These are phyloP conservation scores for Rhinocladiella similis DNA, from an alignment of 2,329 filamentous ascomycete species.

Conservation along the genomic window DNA sequence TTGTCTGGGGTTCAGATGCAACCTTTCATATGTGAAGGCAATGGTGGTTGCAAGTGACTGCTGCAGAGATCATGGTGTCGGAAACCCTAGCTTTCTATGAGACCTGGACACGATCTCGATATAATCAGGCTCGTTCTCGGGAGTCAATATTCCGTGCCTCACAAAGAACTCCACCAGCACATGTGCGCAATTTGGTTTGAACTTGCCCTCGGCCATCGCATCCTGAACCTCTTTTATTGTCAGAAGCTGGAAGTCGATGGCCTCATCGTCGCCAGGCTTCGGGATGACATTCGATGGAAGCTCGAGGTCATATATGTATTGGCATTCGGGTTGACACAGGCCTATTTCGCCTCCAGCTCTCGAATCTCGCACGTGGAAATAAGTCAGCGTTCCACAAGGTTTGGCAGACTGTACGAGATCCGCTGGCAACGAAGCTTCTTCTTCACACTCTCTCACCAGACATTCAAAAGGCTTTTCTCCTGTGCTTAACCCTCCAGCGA, in stretches of 20 bases:
- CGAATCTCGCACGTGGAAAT: constrained; percentile 76
- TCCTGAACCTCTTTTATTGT: constrained; percentile 72
- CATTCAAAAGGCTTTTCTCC: constrained; percentile 79
- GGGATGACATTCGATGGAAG: constrained; percentile 68
- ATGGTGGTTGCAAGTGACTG: constrained; percentile 7
- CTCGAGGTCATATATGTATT: constrained; percentile 89
- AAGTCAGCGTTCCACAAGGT: constrained; percentile 72
- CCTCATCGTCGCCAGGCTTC: constrained; percentile 82
- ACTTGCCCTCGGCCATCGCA: constrained; percentile 70
- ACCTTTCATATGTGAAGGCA: constrained; percentile 23
- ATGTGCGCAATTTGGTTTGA: constrained; percentile 90
- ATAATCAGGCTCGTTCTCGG: constrained; percentile 75
- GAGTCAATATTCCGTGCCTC: constrained; percentile 75
- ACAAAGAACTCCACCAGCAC: constrained; percentile 88
- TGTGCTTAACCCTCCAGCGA: constrained; percentile 80
- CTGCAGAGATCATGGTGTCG: constrained; percentile 52
- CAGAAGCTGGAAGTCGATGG: constrained; percentile 78
- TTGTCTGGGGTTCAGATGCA: constrained; percentile 3
- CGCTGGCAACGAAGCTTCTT: constrained; percentile 81
- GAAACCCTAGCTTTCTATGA: constrained; percentile 80
- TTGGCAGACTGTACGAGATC: constrained; percentile 64
- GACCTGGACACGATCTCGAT: constrained; percentile 72
- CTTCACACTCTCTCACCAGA: constrained; percentile 79
- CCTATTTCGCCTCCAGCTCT: constrained; percentile 77
- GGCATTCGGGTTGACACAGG: constrained; percentile 83